Percentiles rank a stretch among this genome's conserved stretches.
Evolutionary conservation across 805 yeast genomes (phyloP).

Genomic region (Kodamaea kaohsiungensis): DNA sequence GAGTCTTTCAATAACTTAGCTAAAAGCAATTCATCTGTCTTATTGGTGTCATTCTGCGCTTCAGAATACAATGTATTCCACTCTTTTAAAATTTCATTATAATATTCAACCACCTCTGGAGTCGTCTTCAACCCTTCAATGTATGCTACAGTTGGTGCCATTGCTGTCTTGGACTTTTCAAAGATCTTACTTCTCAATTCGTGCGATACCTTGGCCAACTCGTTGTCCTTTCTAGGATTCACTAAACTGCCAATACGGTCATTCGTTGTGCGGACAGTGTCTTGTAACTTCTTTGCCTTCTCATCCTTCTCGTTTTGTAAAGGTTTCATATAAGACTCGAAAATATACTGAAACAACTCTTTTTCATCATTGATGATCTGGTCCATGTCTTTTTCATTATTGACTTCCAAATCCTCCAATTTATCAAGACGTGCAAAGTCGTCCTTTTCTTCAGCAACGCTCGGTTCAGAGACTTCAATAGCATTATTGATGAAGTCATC

Average conservation of each 20-base stretch:
- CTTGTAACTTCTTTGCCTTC: constrained; percentile 9
- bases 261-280: constrained; percentile 9
- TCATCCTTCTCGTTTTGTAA: constrained; percentile 5
- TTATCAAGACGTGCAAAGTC: constrained; percentile 6
- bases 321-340: constrained; percentile 24
- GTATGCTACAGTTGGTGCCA: constrained; percentile 24
- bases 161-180: constrained; percentile 16
- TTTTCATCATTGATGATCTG: constrained; percentile 23
- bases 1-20: constrained; percentile 9
- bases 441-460: not conserved
- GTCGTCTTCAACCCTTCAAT: constrained; percentile 17
- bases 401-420: constrained; percentile 1
- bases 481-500: constrained; percentile 14
- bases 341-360: constrained; percentile 24
- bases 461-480: constrained; percentile 4
- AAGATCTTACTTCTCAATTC: constrained; percentile 18
- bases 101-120: constrained; percentile 19
- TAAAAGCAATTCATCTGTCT: not conserved
- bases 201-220: constrained; percentile 9
- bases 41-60: not conserved
- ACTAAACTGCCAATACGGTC: constrained; percentile 7
- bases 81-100: constrained; percentile 13
- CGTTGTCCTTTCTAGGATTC: constrained; percentile 6
- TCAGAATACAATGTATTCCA: constrained; percentile 12
- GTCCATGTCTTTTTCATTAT: constrained; percentile 14